Evolutionary conservation across 352 stramenopile genomes (phyloP).

Genomic region (Detonula confervacea): DNA sequence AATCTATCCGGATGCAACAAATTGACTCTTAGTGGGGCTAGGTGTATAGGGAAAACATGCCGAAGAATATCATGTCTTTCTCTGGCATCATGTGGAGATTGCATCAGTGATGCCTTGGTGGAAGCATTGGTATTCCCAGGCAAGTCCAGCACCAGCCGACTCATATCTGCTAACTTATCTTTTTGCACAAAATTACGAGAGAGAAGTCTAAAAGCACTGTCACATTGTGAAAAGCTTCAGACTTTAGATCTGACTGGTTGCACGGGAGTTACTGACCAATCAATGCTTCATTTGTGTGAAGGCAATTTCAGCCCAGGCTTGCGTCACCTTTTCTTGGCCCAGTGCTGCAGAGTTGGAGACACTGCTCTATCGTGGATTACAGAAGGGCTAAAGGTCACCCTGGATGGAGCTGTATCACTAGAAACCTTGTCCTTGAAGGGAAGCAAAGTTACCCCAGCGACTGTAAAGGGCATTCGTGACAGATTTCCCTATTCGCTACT

Average conservation of each 20-base stretch:
- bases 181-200: constrained; percentile 66
- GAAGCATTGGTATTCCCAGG: constrained; percentile 36
- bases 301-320: constrained; percentile 64
- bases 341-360: constrained; percentile 84
- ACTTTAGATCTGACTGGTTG: constrained; percentile 76
- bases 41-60: constrained; percentile 70
- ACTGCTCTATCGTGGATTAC: constrained; percentile 89
- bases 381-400: constrained; percentile 57
- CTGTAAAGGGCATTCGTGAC: constrained; percentile 68
- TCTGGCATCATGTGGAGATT: constrained; percentile 70
- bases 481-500: constrained; percentile 65
- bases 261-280: constrained; percentile 85
- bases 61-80: constrained; percentile 40
- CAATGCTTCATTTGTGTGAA: constrained; percentile 86
- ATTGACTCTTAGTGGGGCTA: constrained; percentile 86
- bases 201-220: constrained; percentile 56
- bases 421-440: constrained; percentile 65
- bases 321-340: constrained; percentile 84
- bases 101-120: constrained; percentile 65
- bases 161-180: constrained; percentile 62
- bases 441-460: constrained; percentile 31
- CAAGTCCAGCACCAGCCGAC: constrained; percentile 18
- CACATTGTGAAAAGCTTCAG: constrained; percentile 54
- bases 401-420: constrained; percentile 38
- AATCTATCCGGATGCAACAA: constrained; percentile 88